These are phyloP conservation scores for Rhododendron molle DNA, from an alignment of 148 eudicot species.

Conservation along the genomic window DNA sequence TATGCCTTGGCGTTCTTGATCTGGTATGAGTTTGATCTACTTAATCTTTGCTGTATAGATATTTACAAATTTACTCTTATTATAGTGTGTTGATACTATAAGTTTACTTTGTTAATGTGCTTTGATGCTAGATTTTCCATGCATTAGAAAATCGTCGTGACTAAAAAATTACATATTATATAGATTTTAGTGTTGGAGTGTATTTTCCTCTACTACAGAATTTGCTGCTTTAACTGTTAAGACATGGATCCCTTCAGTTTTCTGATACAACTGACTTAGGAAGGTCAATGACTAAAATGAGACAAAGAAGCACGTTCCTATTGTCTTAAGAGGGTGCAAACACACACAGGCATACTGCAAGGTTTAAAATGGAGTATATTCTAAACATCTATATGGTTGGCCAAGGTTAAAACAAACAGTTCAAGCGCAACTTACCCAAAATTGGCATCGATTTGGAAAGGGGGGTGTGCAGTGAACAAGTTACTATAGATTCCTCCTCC, in stretches of 20 bases:
- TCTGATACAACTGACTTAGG: not conserved
- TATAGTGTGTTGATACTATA: no score
- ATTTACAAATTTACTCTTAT: no score
- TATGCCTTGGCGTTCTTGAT: no score
- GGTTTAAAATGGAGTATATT: not conserved
- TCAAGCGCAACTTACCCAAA: slow-evolving; percentile 42
- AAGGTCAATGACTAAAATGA: not conserved
- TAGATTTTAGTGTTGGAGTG: no score
- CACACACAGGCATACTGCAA: not conserved
- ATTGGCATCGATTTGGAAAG: slow-evolving; percentile 90
- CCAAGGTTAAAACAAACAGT: not conserved
- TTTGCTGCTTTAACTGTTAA: not conserved
- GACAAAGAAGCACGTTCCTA: not conserved
- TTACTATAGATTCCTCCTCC: slow-evolving; percentile 90
- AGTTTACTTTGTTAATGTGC: no score
- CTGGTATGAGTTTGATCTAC: no score
- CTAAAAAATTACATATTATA: no score
- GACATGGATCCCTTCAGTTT: not conserved
- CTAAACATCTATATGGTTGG: not conserved
- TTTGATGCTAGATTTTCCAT: no score
- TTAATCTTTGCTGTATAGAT: no score
- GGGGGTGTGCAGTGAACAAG: slow-evolving; percentile 82
- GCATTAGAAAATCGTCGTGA: no score
- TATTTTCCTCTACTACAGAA: no score
- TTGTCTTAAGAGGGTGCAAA: not conserved